A percentile compares a stretch with the other conserved stretches of the same genome.
These are phyloP conservation scores for Cubamyces sp. DNA, from an alignment of 768 basidiomycete genomes.

Conservation along the genomic window DNA sequence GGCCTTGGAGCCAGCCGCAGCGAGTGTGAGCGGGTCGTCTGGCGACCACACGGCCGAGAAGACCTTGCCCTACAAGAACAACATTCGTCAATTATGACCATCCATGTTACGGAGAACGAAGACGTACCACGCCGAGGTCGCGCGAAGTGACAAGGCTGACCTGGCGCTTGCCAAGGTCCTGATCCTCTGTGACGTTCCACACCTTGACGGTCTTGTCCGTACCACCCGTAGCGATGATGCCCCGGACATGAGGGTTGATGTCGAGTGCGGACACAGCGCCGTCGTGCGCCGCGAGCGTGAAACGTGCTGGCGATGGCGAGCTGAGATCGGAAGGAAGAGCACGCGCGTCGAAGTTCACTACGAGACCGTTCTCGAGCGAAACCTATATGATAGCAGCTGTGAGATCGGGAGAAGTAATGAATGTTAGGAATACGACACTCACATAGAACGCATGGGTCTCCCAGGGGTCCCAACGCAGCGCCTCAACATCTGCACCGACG, in stretches of 20 bases:
- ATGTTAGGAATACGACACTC: slow-evolving; percentile 34
- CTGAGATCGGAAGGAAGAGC: slow-evolving; percentile 74
- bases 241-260: slow-evolving; percentile 86
- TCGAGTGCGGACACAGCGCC: slow-evolving; percentile 89
- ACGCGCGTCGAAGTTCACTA: slow-evolving; percentile 90
- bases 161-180: slow-evolving; percentile 61
- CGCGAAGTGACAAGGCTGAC: slow-evolving; percentile 86
- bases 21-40: slow-evolving; percentile 91
- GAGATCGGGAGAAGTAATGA: background rate
- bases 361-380: slow-evolving; percentile 91
- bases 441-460: slow-evolving; percentile 87
- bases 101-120: background rate
- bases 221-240: slow-evolving; percentile 92
- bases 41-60: slow-evolving; percentile 93
- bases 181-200: slow-evolving; percentile 85
- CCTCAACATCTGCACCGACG: slow-evolving; percentile 92
- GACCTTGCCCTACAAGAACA: slow-evolving; percentile 79
- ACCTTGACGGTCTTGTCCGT: slow-evolving; percentile 95
- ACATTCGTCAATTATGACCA: background rate
- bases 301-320: slow-evolving; percentile 68
- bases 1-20: slow-evolving; percentile 93
- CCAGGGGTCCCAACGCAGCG: slow-evolving; percentile 96
- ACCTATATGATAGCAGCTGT: slow-evolving; percentile 53
- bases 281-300: slow-evolving; percentile 93
- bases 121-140: slow-evolving; percentile 87